phyloP scores from a whole-genome alignment of 2,329 filamentous ascomycete species.

The Orbilia oligospora region DNA sequence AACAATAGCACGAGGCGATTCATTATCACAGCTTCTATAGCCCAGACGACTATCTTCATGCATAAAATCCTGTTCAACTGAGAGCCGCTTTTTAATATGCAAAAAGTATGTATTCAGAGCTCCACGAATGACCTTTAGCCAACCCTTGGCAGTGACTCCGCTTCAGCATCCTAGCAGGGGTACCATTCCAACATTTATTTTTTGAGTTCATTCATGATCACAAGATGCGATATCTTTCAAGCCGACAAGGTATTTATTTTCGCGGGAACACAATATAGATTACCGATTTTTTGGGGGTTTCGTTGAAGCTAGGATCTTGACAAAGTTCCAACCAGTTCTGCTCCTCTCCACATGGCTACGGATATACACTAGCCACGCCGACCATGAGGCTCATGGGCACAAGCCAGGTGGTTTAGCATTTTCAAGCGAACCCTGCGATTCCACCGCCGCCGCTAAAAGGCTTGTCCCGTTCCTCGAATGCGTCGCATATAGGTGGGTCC shows the following conservation, averaged over 20 bases:
- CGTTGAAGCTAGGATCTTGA: not conserved
- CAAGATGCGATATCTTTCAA: not conserved
- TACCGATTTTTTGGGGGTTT: not conserved
- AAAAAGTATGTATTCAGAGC: not conserved
- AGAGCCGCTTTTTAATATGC: not conserved
- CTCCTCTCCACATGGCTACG: not conserved
- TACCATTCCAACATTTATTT: not conserved
- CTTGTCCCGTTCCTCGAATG: conserved; percentile 33
- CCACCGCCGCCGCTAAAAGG: conserved; percentile 34
- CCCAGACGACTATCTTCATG: not conserved
- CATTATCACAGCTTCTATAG: not conserved
- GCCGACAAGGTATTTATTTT: not conserved
- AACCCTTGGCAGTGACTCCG: conserved; percentile 9
- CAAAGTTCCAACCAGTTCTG: too few relatives aligned
- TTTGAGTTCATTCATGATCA: conserved; percentile 5
- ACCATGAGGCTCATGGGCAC: conserved; percentile 21
- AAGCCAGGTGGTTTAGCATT: not conserved
- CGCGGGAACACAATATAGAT: not conserved
- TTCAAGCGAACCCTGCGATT: conserved; percentile 19
- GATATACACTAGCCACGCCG: not conserved
- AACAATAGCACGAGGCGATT: conserved; percentile 3
- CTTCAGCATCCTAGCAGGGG: not conserved
- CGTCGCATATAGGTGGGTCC: conserved; percentile 14
- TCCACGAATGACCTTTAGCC: not conserved
- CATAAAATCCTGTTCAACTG: conserved; percentile 4